A percentile compares a stretch with the other conserved stretches of the same genome.
phyloP scores from a whole-genome alignment of 1,139 yeast species.

The Suhomyces yuchorum region DNA sequence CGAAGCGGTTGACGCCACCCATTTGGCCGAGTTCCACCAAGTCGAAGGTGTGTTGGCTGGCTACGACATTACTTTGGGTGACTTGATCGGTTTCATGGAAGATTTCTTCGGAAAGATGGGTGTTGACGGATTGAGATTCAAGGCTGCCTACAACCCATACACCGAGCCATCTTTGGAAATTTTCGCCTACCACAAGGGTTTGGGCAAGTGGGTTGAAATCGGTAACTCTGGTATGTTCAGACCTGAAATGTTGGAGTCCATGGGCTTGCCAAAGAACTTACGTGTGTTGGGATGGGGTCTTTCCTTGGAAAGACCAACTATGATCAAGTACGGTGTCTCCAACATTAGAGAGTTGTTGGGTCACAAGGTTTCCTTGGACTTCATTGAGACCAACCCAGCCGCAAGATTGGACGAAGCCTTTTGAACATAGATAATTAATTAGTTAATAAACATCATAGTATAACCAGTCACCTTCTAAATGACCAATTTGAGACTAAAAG shows the following conservation, averaged over 20 bases:
- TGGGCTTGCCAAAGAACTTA: slow-evolving; percentile 95
- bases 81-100: slow-evolving; percentile 97
- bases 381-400: slow-evolving; percentile 95
- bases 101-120: slow-evolving; percentile 97
- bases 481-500: too few relatives aligned
- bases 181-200: slow-evolving; percentile 93
- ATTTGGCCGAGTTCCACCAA: slow-evolving; percentile 98
- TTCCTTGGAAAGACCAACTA: slow-evolving; percentile 96
- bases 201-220: slow-evolving; percentile 97
- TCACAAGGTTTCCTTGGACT: slow-evolving; percentile 89
- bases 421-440: slow-evolving; percentile 12
- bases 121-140: slow-evolving; percentile 89
- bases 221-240: slow-evolving; percentile 99
- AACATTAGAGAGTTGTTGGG: slow-evolving; percentile 95
- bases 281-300: slow-evolving; percentile 98
- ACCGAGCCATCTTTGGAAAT: slow-evolving; percentile 99
- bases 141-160: slow-evolving; percentile 98
- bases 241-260: slow-evolving; percentile 97
- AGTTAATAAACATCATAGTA: slow-evolving; percentile 4
- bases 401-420: slow-evolving; percentile 81
- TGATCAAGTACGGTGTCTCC: slow-evolving; percentile 96
- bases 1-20: slow-evolving; percentile 99
- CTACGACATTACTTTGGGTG: slow-evolving; percentile 91
- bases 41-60: slow-evolving; percentile 99
- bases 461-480: too few relatives aligned